A percentile compares a stretch with the other conserved stretches of the same genome.
These are phyloP conservation scores for Bacidia gigantensis DNA, from an alignment of 495 filamentous ascomycete genomes.

Conservation along the genomic window DNA sequence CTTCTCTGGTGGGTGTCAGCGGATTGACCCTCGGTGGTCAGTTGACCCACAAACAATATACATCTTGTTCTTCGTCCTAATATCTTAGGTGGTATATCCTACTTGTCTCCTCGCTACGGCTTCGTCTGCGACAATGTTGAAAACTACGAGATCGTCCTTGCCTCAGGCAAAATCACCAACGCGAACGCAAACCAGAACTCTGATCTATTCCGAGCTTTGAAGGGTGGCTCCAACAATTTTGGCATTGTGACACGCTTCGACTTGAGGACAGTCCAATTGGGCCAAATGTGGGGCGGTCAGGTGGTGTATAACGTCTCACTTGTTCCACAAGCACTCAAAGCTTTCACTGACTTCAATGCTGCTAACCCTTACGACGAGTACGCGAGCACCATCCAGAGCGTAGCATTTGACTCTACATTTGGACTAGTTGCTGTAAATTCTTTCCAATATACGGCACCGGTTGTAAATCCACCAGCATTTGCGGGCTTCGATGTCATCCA, in stretches of 20 bases:
- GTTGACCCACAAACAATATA: not conserved
- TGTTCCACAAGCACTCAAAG: slow-evolving; percentile 9
- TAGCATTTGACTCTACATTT: not conserved
- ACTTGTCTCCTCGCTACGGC: slow-evolving; percentile 25
- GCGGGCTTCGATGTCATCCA: slow-evolving; percentile 19
- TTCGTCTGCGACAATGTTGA: slow-evolving; percentile 32
- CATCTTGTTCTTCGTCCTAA: not conserved
- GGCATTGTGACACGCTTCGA: slow-evolving; percentile 36
- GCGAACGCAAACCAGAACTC: slow-evolving; percentile 22
- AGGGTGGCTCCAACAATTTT: slow-evolving; percentile 30
- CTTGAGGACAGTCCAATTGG: slow-evolving; percentile 33
- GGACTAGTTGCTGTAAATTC: not conserved
- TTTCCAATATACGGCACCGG: slow-evolving; percentile 18
- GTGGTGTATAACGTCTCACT: slow-evolving; percentile 22
- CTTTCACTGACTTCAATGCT: not conserved
- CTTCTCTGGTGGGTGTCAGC: slow-evolving; percentile 26
- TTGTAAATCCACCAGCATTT: slow-evolving; percentile 18
- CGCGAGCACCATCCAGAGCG: not conserved
- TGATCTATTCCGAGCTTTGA: slow-evolving; percentile 29
- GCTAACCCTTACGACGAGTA: not conserved
- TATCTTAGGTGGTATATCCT: slow-evolving; percentile 23
- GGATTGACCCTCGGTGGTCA: slow-evolving; percentile 32
- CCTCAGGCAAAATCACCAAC: slow-evolving; percentile 20
- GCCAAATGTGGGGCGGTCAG: slow-evolving; percentile 34
- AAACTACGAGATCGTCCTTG: slow-evolving; percentile 30